phyloP scores from a whole-genome alignment of 1,284 basidiomycete species.

The Blastosporella zonata region DNA sequence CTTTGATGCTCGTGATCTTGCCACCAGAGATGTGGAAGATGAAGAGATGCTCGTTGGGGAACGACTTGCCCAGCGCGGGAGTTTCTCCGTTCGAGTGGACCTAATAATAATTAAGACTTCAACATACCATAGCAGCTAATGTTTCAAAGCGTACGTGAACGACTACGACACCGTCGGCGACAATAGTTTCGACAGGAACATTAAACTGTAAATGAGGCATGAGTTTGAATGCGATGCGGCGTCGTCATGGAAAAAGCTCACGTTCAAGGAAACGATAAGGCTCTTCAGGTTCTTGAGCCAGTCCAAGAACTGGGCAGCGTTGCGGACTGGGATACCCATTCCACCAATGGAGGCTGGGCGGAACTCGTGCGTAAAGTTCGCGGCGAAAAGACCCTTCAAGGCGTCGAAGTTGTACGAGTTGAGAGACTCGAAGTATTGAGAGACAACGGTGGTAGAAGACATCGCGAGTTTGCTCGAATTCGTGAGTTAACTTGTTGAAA shows the following conservation, averaged over 20 bases:
- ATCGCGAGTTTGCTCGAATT: neutral
- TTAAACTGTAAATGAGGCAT: slow-evolving; percentile 4
- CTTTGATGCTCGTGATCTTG: slow-evolving; percentile 16
- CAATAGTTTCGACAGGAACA: slow-evolving; percentile 7
- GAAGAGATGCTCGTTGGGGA: slow-evolving; percentile 18
- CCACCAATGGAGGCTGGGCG: slow-evolving; percentile 8
- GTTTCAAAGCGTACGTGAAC: slow-evolving; percentile 7
- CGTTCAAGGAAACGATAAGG: slow-evolving; percentile 7
- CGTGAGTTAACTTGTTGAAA: neutral
- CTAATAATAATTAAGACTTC: neutral
- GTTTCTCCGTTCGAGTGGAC: slow-evolving; percentile 6
- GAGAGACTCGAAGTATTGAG: slow-evolving; percentile 9
- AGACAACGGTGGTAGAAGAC: slow-evolving; percentile 7
- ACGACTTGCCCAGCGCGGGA: slow-evolving; percentile 5
- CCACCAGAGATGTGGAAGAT: slow-evolving; percentile 17
- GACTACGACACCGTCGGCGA: slow-evolving; percentile 5
- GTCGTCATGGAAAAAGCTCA: neutral
- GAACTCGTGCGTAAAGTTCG: slow-evolving; percentile 13
- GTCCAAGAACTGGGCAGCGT: slow-evolving; percentile 4
- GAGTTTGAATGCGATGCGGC: neutral
- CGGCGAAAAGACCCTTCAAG: slow-evolving; percentile 4
- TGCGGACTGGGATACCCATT: slow-evolving; percentile 10
- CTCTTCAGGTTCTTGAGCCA: slow-evolving; percentile 8
- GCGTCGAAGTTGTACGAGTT: slow-evolving; percentile 5
- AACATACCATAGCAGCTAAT: neutral